A percentile compares a stretch with the other conserved stretches of the same genome.
phyloP scores from a whole-genome alignment of 169 alveolate species.

The Eimeria brunetti region DNA sequence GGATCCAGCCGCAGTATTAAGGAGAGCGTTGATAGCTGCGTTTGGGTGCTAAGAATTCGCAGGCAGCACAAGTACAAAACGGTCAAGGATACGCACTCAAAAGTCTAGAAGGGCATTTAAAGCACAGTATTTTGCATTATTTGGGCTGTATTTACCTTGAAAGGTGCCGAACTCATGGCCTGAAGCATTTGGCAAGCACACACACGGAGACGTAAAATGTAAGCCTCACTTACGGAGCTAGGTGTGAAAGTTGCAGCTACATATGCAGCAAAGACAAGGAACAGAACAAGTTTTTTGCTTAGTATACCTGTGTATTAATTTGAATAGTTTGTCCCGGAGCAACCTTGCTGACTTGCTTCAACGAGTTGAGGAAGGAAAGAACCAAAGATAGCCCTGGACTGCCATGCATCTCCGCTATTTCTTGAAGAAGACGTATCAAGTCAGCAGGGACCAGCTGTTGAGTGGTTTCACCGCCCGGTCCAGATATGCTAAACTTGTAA shows the following conservation, averaged over 20 bases:
- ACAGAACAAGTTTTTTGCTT: background rate
- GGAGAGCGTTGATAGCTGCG: constrained; percentile 19
- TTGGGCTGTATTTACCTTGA: background rate
- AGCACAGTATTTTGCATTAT: background rate
- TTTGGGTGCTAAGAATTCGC: constrained; percentile 35
- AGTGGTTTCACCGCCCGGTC: constrained; percentile 35
- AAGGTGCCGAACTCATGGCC: background rate
- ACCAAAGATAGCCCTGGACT: constrained; percentile 48
- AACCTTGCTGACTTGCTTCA: constrained; percentile 61
- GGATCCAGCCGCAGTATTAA: constrained; percentile 17
- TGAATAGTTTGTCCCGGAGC: constrained; percentile 68
- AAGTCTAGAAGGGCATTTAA: background rate
- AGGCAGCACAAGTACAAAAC: background rate
- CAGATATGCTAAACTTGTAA: constrained; percentile 35
- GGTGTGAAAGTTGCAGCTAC: background rate
- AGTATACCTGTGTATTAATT: constrained; percentile 36
- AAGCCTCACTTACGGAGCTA: background rate
- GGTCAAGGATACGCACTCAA: background rate
- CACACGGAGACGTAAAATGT: background rate
- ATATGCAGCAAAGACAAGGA: background rate
- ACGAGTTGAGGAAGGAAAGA: constrained; percentile 59
- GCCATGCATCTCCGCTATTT: constrained; percentile 60
- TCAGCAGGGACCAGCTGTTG: constrained; percentile 63
- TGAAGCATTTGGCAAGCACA: constrained; percentile 11
- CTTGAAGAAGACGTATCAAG: constrained; percentile 45